Base-by-base conservation (phyloP, 768 basidiomycete genomes). In the Pleurotus platypus region DNA sequence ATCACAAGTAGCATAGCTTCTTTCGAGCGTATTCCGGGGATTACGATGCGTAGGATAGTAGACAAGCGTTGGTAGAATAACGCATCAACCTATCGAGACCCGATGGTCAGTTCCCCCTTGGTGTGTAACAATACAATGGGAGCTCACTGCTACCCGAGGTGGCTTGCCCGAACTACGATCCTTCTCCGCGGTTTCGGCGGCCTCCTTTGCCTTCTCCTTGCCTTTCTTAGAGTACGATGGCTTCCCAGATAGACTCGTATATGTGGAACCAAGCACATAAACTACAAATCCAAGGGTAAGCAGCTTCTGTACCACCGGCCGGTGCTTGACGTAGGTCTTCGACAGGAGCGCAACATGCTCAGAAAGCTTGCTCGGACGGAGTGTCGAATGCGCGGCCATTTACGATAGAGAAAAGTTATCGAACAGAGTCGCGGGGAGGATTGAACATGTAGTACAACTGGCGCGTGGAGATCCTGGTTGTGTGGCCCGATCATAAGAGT, bases 1-100 rank as follows among this genome's bases (percentile, higher is more conserved):
- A 92, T 89, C 46, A 86, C 72, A 13, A 99, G 80, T 49, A 98
- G 81, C 54, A 90, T 72, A 0, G 94, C 92, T 70, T 98, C 95
- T 62, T 93, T 92, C 6, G 90, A 92, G 43, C 83, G 83, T 56
- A 92, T 69, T 43, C 87, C 80, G 3, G 95, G 96, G 56, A 98
- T 92, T 18, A 95, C 90, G 49, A 98, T 97, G 16, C 84, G 80
- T 38, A 97, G 76, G 49, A 99, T 87, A 27, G 72, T 72, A 20
- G 81, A 78, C 16, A 99, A 79, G 7, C 93, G 84, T 59, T 85
- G 80, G 65, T 94, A 95, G 74, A 98, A 98, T 16, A 92, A 68
- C 1, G 90, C 90, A 69, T 98, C 96, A n/a, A 96, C 88, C 87
- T 94, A 64, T 12, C 46, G 58, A 45, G 18, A 9, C 46, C 24